Evolutionary conservation across 495 filamentous ascomycete genomes (phyloP).

Genomic region (Tuber aestivum): DNA sequence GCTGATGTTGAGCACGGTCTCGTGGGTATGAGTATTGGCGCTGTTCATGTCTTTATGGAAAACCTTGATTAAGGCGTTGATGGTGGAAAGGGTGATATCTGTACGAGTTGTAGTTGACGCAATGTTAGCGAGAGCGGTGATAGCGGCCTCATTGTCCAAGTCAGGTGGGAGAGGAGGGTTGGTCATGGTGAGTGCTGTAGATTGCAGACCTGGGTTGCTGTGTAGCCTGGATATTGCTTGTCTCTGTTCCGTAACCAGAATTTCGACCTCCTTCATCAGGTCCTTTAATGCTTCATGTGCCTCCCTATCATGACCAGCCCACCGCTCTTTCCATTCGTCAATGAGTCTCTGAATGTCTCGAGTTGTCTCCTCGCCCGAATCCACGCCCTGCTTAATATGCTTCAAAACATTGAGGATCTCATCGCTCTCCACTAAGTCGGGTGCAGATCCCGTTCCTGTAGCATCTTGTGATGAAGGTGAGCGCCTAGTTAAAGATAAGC

Average conservation of each 20-base stretch:
- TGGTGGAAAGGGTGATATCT: slow-evolving; percentile 41
- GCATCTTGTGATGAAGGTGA: slow-evolving; percentile 15
- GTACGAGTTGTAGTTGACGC: slow-evolving; percentile 42
- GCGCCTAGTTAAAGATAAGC: slow-evolving; percentile 8
- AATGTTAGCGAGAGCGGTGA: slow-evolving; percentile 42
- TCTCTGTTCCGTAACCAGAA: slow-evolving; percentile 37
- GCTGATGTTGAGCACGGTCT: slow-evolving; percentile 33
- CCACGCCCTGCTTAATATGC: slow-evolving; percentile 34
- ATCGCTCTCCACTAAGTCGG: slow-evolving; percentile 17
- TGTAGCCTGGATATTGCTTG: slow-evolving; percentile 36
- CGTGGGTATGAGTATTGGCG: slow-evolving; percentile 37
- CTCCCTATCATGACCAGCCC: slow-evolving; percentile 35
- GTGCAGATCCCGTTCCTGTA: neutral
- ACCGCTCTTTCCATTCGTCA: slow-evolving; percentile 38
- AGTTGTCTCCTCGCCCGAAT: slow-evolving; percentile 16
- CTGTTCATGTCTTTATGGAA: slow-evolving; percentile 40
- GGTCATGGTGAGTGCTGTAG: slow-evolving; percentile 38
- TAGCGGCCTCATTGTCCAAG: slow-evolving; percentile 41
- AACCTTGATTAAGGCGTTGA: slow-evolving; percentile 41
- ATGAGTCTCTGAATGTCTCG: slow-evolving; percentile 34
- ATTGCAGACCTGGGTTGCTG: slow-evolving; percentile 32
- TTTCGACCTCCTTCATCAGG: slow-evolving; percentile 39
- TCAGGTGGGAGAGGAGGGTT: slow-evolving; percentile 40
- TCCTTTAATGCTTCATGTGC: slow-evolving; percentile 35
- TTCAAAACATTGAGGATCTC: slow-evolving; percentile 34